Conservation (phyloP, 2,329 filamentous ascomycete genomes). For the Huntiella savannae region DNA sequence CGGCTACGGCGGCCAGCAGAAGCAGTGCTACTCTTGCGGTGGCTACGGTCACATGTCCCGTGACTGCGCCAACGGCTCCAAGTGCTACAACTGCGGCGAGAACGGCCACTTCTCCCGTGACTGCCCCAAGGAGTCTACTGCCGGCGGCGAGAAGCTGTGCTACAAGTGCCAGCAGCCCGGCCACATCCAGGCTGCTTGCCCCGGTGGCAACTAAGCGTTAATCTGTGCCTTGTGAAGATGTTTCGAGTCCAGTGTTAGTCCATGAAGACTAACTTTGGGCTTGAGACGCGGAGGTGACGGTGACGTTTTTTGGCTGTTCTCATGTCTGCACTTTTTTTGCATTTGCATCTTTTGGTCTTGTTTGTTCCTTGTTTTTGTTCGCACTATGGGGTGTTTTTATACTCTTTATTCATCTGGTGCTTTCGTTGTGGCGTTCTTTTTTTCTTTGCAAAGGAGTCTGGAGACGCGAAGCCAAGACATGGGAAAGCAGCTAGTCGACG, state of each 20-base stretch:
- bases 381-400: background rate
- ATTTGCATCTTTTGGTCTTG: constrained; percentile 5
- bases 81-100: constrained; percentile 98
- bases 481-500: no score
- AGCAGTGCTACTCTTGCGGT: constrained; percentile 97
- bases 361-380: background rate
- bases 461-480: background rate
- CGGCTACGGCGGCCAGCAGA: constrained; percentile 37
- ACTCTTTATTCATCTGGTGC: background rate
- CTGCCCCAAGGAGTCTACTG: constrained; percentile 75
- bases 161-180: constrained; percentile 81
- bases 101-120: constrained; percentile 89
- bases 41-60: constrained; percentile 94
- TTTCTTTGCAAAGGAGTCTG: background rate
- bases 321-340: constrained; percentile 4
- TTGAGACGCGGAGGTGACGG: background rate
- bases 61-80: constrained; percentile 97
- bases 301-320: constrained; percentile 2
- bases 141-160: constrained; percentile 82
- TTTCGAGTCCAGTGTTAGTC: background rate
- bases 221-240: background rate
- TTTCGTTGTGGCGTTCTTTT: background rate
- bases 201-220: constrained; percentile 42
- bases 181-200: constrained; percentile 87
- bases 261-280: background rate